Base-by-base conservation (phyloP, 2,329 filamentous ascomycete species). In the Aspergillus versicolor region DNA sequence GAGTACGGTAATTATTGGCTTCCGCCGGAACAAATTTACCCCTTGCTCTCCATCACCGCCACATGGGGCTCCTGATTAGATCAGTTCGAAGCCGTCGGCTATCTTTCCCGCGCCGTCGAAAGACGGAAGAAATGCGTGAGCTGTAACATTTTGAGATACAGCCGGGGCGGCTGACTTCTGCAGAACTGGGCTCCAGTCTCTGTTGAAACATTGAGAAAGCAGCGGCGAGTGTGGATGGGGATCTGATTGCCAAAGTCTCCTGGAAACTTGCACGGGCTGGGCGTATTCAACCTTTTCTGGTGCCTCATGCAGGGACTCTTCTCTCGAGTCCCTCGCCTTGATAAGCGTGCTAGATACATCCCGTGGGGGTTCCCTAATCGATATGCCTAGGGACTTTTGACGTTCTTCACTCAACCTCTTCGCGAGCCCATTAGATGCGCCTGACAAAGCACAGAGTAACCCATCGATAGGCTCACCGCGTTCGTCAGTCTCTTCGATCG, bases 401-500 rank as follows among this genome's bases (percentile, higher is more conserved):
- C 61, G 17, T 46, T 60, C 41, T 52, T 61, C 46, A 45, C 57
- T 49, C 12, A 48, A 21, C 24, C 45, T 54, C 42, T 52, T 46
- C 11, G 58, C 46, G 15, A 63, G 58, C 12, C 47, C 59, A 24
- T 52, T 52, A n/a, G 65, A 64, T 3, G 59, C 60, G 37, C 49
- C 48, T 34, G 66, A 63, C 8, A 73, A 64, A 38, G 70, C 70
- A 46, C 66, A 59, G 22, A 73, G 63, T 6, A 72, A 63, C 12
- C 46, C 61, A 17, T 67, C 67, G 22, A 72, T 58, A 12, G 67
- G 58, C 22, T 70, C 65, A 15, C 67, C 67, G 11, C 62, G 63
- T 44, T 63, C 65, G 27, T 63, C 67, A 17, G 70, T 68, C 43
- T 65, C 62, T 56, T 72, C 69, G 15, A 72, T 72, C 21, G 62